Evolutionary conservation across 805 yeast species (phyloP).

Genomic region (Phaffomyces antillensis): DNA sequence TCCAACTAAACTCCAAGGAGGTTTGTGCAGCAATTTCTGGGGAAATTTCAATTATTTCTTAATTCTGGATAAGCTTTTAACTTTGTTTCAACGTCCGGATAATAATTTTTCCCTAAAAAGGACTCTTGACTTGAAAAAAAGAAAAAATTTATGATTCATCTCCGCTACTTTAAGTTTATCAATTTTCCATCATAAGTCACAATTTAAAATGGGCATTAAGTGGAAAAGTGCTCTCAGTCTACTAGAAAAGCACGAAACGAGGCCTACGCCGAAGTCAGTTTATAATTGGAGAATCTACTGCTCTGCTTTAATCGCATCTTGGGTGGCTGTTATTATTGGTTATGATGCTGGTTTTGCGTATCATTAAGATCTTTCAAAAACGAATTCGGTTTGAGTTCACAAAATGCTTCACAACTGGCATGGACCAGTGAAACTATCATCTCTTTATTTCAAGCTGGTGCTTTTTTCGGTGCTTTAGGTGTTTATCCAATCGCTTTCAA

Average conservation of each 20-base stretch:
- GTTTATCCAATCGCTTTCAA: conserved; percentile 37
- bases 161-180: too few relatives aligned
- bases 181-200: too few relatives aligned
- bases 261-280: conserved; percentile 34
- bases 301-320: conserved; percentile 37
- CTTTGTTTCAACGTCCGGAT: too few relatives aligned
- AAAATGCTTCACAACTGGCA: conserved; percentile 23
- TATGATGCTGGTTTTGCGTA: conserved; percentile 52
- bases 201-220: not conserved
- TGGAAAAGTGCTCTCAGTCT: not conserved
- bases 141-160: too few relatives aligned
- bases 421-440: conserved; percentile 34
- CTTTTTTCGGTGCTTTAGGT: conserved; percentile 39
- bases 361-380: conserved; percentile 35
- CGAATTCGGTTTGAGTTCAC: conserved; percentile 36
- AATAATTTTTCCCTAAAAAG: too few relatives aligned
- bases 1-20: too few relatives aligned
- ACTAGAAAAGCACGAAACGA: conserved; percentile 7
- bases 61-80: too few relatives aligned
- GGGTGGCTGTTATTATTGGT: conserved; percentile 45
- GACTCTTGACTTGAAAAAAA: too few relatives aligned
- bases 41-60: too few relatives aligned
- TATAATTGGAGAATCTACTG: conserved; percentile 39
- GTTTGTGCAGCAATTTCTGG: too few relatives aligned
- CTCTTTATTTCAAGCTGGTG: conserved; percentile 46